Evolutionary conservation across 345 rosid genomes (phyloP).

Genomic region (Heritiera littoralis): DNA sequence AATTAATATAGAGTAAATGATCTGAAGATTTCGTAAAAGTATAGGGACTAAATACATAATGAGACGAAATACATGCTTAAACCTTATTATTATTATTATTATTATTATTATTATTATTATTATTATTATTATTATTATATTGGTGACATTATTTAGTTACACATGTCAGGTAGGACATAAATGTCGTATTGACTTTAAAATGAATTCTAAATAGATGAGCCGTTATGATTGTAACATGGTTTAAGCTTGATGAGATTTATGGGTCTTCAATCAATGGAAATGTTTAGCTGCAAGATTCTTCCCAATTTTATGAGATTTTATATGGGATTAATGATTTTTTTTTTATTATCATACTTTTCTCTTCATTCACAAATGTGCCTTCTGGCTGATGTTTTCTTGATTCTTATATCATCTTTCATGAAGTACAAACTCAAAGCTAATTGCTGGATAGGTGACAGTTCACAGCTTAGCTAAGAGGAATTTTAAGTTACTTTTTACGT

Average conservation of each 20-base stretch:
- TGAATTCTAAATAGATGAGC: background rate
- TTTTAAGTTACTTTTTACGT: background rate
- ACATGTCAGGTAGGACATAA: background rate
- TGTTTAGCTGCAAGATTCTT: background rate
- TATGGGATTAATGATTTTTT: background rate
- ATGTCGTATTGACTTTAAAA: background rate
- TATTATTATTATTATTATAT: no score
- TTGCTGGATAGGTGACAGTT: background rate
- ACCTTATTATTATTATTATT: background rate
- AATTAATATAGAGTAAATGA: background rate
- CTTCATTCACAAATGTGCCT: background rate
- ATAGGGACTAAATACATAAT: background rate
- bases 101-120: no score
- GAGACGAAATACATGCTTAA: background rate
- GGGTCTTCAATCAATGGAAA: background rate
- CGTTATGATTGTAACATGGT: background rate
- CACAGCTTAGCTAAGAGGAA: background rate
- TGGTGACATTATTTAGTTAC: background rate
- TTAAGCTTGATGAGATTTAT: background rate
- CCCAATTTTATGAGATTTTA: background rate
- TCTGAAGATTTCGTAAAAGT: background rate
- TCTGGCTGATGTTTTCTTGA: background rate
- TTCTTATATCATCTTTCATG: background rate
- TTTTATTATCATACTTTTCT: background rate
- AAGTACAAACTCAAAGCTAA: slow-evolving; percentile 10